Evolutionary conservation across 176 grass and related monocot species (phyloP), one percentile per base, ranked within the genome.

Genomic region (Oryza australiensis): DNA sequence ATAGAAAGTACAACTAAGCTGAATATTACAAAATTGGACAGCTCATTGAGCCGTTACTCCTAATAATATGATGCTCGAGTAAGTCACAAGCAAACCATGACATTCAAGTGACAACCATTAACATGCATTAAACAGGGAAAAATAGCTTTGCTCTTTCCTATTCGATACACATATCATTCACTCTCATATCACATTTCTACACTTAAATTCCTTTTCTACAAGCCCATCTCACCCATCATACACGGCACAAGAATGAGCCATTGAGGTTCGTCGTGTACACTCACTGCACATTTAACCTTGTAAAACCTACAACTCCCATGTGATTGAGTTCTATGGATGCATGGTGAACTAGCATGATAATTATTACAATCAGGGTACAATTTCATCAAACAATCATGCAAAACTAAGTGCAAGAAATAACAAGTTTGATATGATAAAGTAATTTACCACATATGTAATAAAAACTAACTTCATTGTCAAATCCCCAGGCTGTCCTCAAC

Each of bases 401-500:
- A 46, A 76, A 85, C 66, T 22, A 81, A 26, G 55, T 86, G 49
- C 35, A 78, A 63, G 10, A 27, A 66, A 76, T 73, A 81, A 84
- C 34, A 84, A 53, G 49, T 22, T 55, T 41, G 12, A 18, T 65
- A 81, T 51, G 76, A 62, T 71, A 73, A 84, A 79, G 81, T 73
- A 34, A n/a, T 76, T 85, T 94, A 99, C 96, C 96, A 86, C 96
- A 99, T 91, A 95, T 91, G 67, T 99, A 99, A 90, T 99, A 99
- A 80, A 99, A 99, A 86, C 91, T 99, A 88, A 99, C 81, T 91
- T 94, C 91, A 63, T 87, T 91, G 80, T 99, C 96, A 74, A 99
- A 99, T 77, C 89, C 80, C 93, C 96, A 99, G 41, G 96, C 80
- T 23, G 80, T 79, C 66, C 91, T 92, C 80, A 99, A 84, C 96